Conservation (phyloP, 208 protist genomes). For the Entamoeba invadens region DNA sequence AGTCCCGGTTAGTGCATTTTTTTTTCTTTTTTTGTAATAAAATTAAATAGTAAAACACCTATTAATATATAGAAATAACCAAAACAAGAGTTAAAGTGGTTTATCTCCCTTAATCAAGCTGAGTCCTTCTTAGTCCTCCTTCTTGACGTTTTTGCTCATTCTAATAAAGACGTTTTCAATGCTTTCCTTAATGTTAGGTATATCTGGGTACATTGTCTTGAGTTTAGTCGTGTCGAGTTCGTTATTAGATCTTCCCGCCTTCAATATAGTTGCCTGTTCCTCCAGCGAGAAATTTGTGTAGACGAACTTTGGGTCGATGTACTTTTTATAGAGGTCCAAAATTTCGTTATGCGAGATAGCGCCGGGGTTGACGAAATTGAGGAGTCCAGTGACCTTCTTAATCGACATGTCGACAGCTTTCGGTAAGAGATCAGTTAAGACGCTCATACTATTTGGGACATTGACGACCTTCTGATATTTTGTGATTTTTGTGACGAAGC, state of each 20-base stretch:
- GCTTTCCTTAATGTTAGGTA: neutral
- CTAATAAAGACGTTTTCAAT: neutral
- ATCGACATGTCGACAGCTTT: conserved; percentile 39
- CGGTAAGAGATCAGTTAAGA: conserved; percentile 44
- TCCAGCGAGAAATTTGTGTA: conserved; percentile 45
- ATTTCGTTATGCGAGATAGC: conserved; percentile 50
- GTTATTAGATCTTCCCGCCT: conserved; percentile 45
- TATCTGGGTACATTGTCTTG: neutral
- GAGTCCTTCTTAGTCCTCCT: neutral
- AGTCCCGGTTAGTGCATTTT: too few relatives aligned
- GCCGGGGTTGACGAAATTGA: conserved; percentile 53
- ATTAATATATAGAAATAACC: too few relatives aligned
- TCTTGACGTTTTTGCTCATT: neutral
- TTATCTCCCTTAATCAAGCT: too few relatives aligned
- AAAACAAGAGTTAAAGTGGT: too few relatives aligned
- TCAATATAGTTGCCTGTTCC: conserved; percentile 46
- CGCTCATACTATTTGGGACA: conserved; percentile 46
- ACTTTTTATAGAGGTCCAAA: conserved; percentile 46
- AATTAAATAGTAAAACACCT: too few relatives aligned
- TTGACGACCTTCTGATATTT: conserved; percentile 45
- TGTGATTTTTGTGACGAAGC: conserved; percentile 48
- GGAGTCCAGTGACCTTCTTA: conserved; percentile 32
- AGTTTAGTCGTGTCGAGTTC: conserved; percentile 39
- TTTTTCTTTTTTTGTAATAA: too few relatives aligned
- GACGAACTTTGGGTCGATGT: conserved; percentile 37